Base-by-base conservation (phyloP, 257 asterid species). In the Scutellaria barbata region DNA sequence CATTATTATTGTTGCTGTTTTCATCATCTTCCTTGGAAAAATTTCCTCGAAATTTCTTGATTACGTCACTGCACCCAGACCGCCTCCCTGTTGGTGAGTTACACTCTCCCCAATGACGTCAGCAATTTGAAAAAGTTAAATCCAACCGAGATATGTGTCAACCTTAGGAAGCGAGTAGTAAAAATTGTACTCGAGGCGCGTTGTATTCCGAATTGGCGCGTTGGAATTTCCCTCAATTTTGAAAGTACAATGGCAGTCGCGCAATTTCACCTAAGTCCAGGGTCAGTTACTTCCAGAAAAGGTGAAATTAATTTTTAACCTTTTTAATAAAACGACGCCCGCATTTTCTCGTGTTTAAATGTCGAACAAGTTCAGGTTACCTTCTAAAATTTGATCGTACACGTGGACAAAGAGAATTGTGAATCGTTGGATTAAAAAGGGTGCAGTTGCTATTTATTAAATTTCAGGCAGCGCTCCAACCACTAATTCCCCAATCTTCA, bases 231-330 rank as follows among this genome's bases (percentile, higher is more conserved):
- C 64, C 54, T 7, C 63, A 18, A 61, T 69, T 77, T 59, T 25
- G 60, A 80, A 66, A 39, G 40, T 1, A 4, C 10, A 51, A 57
- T 73, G 87, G 85, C 58, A 73, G 2, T 39, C 30, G 10, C 57
- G 84, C 72, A 63, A 72, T 76, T 77, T 5, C 18, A 0, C 3
- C 2, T 7, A 12, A 3, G 13, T 25, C 6, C 0, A 39, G 48
- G 80, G 80, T 43, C 72, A 77, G 47, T 52, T 2, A 1, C 6
- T 0, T 1, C 8, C 39, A 6, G 0, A 46, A 74, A 60, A 13
- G 60, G 58, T 7, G 5, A 74, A 80, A 43, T 20, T 10, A 9
- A 62, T 30, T 61, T 57, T 41, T 3, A 43, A 11, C 39, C 63
- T 16, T 51, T 65, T 60, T 16, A 17, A 17, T 16, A 45, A 22